Percentiles rank a stretch among this genome's conserved stretches.
phyloP scores from a whole-genome alignment of 192 early-diverging fungal species.

The Spizellomyces sp. region DNA sequence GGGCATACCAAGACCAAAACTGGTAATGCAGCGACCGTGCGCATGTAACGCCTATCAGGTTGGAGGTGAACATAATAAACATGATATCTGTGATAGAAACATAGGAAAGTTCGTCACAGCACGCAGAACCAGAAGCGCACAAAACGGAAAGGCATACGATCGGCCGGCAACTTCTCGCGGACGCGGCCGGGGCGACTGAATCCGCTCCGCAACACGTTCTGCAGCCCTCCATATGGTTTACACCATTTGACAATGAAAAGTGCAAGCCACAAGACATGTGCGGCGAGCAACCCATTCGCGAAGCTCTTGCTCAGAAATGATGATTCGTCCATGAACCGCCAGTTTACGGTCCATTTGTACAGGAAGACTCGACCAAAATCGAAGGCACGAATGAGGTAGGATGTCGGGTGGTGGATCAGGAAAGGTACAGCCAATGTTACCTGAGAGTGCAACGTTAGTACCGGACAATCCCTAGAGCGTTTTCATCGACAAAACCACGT shows the following conservation, averaged over 20 bases:
- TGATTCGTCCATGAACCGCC: constrained; percentile 77
- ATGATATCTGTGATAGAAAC: constrained; percentile 57
- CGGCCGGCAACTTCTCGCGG: neutral
- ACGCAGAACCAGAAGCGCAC: no score
- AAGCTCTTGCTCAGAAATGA: constrained; percentile 68
- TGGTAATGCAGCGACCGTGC: constrained; percentile 93
- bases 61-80: constrained; percentile 75
- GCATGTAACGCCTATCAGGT: constrained; percentile 89
- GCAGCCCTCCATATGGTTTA: constrained; percentile 12
- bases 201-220: neutral
- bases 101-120: neutral
- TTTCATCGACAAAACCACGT: neutral
- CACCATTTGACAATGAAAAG: constrained; percentile 51
- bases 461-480: neutral
- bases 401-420: constrained; percentile 49
- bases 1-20: constrained; percentile 95
- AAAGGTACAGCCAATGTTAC: constrained; percentile 66
- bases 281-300: constrained; percentile 56
- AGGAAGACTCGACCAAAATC: constrained; percentile 85
- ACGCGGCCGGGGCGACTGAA: neutral
- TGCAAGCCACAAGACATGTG: constrained; percentile 65
- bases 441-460: constrained; percentile 33
- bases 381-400: constrained; percentile 80
- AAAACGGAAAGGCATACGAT: neutral
- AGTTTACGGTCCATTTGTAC: constrained; percentile 96